Percentiles rank a stretch among this genome's conserved stretches.
Evolutionary conservation across 2,329 filamentous ascomycete species (phyloP).

Genomic region (Claviceps humidiphila): DNA sequence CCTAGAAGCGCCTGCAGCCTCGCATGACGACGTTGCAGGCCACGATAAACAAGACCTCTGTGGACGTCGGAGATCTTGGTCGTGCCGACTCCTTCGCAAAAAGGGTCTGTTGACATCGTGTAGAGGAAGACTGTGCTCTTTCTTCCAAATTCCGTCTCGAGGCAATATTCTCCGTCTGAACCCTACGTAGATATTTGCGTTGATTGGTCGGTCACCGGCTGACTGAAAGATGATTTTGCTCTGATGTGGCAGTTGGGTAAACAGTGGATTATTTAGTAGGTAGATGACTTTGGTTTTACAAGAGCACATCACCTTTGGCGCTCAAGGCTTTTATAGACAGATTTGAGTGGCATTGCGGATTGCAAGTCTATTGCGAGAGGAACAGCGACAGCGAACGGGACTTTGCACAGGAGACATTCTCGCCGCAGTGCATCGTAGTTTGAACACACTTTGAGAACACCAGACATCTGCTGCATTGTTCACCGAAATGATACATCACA

Average conservation of each 20-base stretch:
- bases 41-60: neutral
- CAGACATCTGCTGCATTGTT: neutral
- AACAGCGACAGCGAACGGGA: neutral
- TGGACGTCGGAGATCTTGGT: neutral
- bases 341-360: neutral
- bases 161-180: neutral
- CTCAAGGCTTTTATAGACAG: neutral
- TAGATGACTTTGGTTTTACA: neutral
- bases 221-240: too few relatives aligned
- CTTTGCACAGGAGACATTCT: neutral
- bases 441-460: neutral
- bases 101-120: neutral
- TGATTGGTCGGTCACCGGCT: too few relatives aligned
- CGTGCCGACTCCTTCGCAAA: neutral
- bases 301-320: neutral
- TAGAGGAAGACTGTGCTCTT: neutral
- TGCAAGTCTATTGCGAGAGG: neutral
- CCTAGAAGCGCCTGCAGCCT: neutral
- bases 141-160: too few relatives aligned
- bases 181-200: neutral
- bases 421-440: neutral
- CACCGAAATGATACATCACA: neutral
- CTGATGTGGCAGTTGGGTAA: too few relatives aligned
- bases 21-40: neutral
- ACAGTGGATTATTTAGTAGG: neutral